A percentile compares a stretch with the other conserved stretches of the same genome.
Evolutionary conservation across 2,329 filamentous ascomycete species (phyloP).

Genomic region (Cryphonectria nitschkei): DNA sequence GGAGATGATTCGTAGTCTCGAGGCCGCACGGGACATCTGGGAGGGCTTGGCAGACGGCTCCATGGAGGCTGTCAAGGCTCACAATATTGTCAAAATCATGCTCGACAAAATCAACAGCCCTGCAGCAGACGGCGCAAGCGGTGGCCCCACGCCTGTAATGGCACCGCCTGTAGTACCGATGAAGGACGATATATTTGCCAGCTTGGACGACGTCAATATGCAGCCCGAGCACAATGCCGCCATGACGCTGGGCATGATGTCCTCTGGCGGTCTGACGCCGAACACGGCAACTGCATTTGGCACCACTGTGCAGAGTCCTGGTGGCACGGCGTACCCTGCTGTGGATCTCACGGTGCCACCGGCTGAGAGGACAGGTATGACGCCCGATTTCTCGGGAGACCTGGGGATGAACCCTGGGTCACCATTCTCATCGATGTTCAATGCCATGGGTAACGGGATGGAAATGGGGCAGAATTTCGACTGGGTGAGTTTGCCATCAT

Average conservation of each 20-base stretch:
- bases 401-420: slow-evolving; percentile 44
- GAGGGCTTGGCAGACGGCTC: slow-evolving; percentile 74
- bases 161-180: slow-evolving; percentile 26
- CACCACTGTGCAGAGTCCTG: slow-evolving; percentile 41
- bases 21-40: slow-evolving; percentile 79
- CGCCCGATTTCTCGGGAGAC: slow-evolving; percentile 44
- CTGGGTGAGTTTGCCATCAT: slow-evolving; percentile 52
- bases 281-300: slow-evolving; percentile 35
- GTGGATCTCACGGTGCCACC: slow-evolving; percentile 47
- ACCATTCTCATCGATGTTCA: slow-evolving; percentile 59
- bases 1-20: slow-evolving; percentile 77
- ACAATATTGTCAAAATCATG: slow-evolving; percentile 80
- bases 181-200: slow-evolving; percentile 36
- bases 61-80: slow-evolving; percentile 89
- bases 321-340: slow-evolving; percentile 47
- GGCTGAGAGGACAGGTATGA: slow-evolving; percentile 39
- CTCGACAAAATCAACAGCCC: slow-evolving; percentile 72
- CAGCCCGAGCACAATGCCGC: slow-evolving; percentile 47
- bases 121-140: slow-evolving; percentile 30
- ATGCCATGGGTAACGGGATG: slow-evolving; percentile 46
- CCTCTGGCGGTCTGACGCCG: slow-evolving; percentile 41
- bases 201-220: slow-evolving; percentile 32
- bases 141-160: slow-evolving; percentile 21
- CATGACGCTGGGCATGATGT: slow-evolving; percentile 48
- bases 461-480: slow-evolving; percentile 59